A percentile compares a stretch with the other conserved stretches of the same genome.
These are phyloP conservation scores for Picochlorum sp. DNA, from an alignment of 139 green algal species.

Conservation along the genomic window DNA sequence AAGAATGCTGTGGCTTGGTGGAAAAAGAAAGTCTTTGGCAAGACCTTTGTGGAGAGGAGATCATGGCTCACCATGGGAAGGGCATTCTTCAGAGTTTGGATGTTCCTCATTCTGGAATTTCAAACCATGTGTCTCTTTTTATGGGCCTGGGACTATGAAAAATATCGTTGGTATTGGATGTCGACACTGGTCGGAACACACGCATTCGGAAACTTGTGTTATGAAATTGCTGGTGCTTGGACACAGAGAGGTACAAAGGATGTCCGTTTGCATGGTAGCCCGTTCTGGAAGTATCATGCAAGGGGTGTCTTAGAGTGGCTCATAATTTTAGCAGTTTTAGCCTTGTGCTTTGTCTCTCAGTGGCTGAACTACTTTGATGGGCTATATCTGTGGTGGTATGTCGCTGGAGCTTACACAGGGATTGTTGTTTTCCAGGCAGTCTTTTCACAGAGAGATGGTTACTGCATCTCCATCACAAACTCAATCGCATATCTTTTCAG, in stretches of 20 bases:
- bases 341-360: conserved; percentile 17
- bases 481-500: conserved; percentile 15
- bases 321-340: conserved; percentile 30
- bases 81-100: conserved; percentile 49
- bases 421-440: conserved; percentile 31
- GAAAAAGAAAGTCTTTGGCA: conserved; percentile 35
- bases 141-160: conserved; percentile 18
- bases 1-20: conserved; percentile 5
- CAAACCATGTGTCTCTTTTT: conserved; percentile 40
- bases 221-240: conserved; percentile 31
- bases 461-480: conserved; percentile 31
- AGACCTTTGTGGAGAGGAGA: conserved; percentile 55
- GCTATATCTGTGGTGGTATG: conserved; percentile 27
- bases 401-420: conserved; percentile 21
- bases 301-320: conserved; percentile 33
- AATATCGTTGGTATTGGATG: conserved; percentile 15
- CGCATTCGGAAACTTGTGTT: conserved; percentile 18
- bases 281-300: conserved; percentile 29
- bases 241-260: conserved; percentile 27
- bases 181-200: conserved; percentile 24
- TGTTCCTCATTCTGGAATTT: conserved; percentile 53
- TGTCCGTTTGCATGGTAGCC: conserved; percentile 19
- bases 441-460: conserved; percentile 30
- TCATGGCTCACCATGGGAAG: conserved; percentile 33
- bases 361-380: conserved; percentile 10